phyloP scores from a whole-genome alignment of 441 rosid species.

The Isatis lusitanica region DNA sequence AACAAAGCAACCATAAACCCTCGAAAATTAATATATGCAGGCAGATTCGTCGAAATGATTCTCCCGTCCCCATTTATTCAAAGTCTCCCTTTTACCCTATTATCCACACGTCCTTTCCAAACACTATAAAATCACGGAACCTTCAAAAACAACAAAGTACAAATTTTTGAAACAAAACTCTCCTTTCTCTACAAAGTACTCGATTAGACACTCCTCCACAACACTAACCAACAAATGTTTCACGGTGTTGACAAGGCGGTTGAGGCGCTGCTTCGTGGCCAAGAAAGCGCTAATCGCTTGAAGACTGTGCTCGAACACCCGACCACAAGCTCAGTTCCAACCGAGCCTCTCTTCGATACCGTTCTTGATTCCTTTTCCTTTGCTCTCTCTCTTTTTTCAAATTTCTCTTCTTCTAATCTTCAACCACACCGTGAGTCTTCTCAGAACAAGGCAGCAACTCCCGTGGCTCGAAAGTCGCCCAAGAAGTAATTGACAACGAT shows the following conservation, averaged over 20 bases:
- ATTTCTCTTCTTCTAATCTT: background rate
- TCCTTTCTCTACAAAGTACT: background rate
- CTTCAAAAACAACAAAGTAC: background rate
- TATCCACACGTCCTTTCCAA: background rate
- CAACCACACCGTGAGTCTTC: background rate
- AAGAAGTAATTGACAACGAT: background rate
- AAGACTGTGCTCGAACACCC: background rate
- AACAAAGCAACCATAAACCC: background rate
- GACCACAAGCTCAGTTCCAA: background rate
- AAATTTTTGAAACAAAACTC: background rate
- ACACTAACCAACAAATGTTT: background rate
- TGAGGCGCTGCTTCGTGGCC: constrained; percentile 20
- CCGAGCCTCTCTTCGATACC: constrained; percentile 5
- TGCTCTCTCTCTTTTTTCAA: constrained; percentile 12
- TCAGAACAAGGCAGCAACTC: background rate
- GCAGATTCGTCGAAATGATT: background rate
- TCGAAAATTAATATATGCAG: background rate
- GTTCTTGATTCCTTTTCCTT: constrained; percentile 16
- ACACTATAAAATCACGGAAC: background rate
- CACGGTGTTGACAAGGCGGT: background rate
- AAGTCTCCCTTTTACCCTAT: background rate
- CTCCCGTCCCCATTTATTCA: background rate
- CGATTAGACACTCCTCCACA: background rate
- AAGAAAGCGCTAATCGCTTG: constrained; percentile 4
- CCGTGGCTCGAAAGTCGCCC: background rate